These are phyloP conservation scores for Cutaneotrichosporon sp. DNA, from an alignment of 1,284 basidiomycete genomes.

Conservation along the genomic window DNA sequence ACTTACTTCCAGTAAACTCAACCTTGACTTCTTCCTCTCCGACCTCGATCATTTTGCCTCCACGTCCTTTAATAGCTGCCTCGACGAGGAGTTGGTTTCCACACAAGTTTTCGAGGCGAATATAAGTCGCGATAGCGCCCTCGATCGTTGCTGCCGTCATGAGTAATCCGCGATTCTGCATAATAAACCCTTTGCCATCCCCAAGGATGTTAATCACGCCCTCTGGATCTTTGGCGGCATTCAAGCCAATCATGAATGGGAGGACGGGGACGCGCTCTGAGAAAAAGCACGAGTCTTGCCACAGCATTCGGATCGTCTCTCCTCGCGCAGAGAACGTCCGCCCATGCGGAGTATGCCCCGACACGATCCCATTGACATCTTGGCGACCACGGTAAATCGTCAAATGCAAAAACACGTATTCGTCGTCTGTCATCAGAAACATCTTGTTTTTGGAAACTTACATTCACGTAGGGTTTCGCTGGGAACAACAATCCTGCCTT, in stretches of 20 bases:
- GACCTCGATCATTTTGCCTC: slow-evolving; percentile 28
- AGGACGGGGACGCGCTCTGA: slow-evolving; percentile 25
- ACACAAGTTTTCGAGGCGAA: slow-evolving; percentile 32
- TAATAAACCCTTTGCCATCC: slow-evolving; percentile 29
- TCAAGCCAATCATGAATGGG: slow-evolving; percentile 19
- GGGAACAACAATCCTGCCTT: slow-evolving; percentile 9
- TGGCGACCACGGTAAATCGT: slow-evolving; percentile 30
- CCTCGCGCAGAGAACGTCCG: slow-evolving; percentile 27
- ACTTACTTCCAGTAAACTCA: slow-evolving; percentile 8
- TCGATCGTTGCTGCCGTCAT: slow-evolving; percentile 31
- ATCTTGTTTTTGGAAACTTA: slow-evolving; percentile 8
- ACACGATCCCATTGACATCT: slow-evolving; percentile 30
- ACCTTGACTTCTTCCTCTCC: slow-evolving; percentile 33
- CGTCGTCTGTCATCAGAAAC: slow-evolving; percentile 22
- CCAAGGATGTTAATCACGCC: slow-evolving; percentile 16
- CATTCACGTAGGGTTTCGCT: slow-evolving; percentile 19
- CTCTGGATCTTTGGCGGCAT: slow-evolving; percentile 18
- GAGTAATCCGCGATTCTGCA: slow-evolving; percentile 32
- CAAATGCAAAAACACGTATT: slow-evolving; percentile 28
- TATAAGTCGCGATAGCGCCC: slow-evolving; percentile 30
- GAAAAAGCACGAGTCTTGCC: slow-evolving; percentile 38
- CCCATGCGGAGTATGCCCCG: slow-evolving; percentile 31
- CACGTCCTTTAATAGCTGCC: slow-evolving; percentile 29
- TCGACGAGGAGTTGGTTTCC: slow-evolving; percentile 32
- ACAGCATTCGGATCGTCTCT: slow-evolving; percentile 28